Percentiles rank a stretch among this genome's conserved stretches.
These are phyloP conservation scores for Truncatella angustata DNA, from an alignment of 2,329 filamentous ascomycete genomes.

Conservation along the genomic window DNA sequence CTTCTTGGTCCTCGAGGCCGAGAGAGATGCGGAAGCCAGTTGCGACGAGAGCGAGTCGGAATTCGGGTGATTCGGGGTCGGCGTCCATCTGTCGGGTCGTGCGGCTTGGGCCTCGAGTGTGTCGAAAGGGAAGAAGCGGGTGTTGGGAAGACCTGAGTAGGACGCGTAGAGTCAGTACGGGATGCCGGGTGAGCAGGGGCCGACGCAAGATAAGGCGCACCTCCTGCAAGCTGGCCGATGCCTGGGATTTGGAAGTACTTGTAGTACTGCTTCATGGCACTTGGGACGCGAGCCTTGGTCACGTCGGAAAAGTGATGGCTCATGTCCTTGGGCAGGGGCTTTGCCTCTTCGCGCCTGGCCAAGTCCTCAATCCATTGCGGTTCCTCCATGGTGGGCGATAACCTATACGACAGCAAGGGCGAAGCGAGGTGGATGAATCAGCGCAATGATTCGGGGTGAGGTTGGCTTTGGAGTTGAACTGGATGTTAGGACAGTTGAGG, in stretches of 20 bases:
- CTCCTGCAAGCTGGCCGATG: slow-evolving; percentile 62
- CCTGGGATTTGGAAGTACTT: slow-evolving; percentile 72
- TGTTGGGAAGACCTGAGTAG: slow-evolving; percentile 70
- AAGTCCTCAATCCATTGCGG: background rate
- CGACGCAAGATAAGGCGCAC: slow-evolving; percentile 32
- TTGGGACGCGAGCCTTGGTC: slow-evolving; percentile 63
- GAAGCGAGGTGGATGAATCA: background rate
- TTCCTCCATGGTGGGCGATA: slow-evolving; percentile 5
- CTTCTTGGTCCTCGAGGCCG: slow-evolving; percentile 19
- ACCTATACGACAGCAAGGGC: background rate
- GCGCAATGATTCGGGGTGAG: background rate
- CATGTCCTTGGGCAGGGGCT: slow-evolving; percentile 64
- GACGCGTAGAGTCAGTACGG: background rate
- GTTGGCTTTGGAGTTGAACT: background rate
- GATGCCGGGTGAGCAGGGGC: background rate
- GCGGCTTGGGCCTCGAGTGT: slow-evolving; percentile 82
- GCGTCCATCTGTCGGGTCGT: slow-evolving; percentile 70
- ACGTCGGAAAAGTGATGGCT: slow-evolving; percentile 75
- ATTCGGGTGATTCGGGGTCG: slow-evolving; percentile 61
- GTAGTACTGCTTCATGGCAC: slow-evolving; percentile 77
- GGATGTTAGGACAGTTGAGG: background rate
- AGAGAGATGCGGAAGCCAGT: slow-evolving; percentile 32
- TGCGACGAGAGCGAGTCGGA: slow-evolving; percentile 31
- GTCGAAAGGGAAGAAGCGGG: slow-evolving; percentile 84
- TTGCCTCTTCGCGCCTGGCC: slow-evolving; percentile 20